Percentiles rank a stretch among this genome's conserved stretches.
phyloP scores from a whole-genome alignment of 495 filamentous ascomycete genomes.

The Baudoinia panamericana region DNA sequence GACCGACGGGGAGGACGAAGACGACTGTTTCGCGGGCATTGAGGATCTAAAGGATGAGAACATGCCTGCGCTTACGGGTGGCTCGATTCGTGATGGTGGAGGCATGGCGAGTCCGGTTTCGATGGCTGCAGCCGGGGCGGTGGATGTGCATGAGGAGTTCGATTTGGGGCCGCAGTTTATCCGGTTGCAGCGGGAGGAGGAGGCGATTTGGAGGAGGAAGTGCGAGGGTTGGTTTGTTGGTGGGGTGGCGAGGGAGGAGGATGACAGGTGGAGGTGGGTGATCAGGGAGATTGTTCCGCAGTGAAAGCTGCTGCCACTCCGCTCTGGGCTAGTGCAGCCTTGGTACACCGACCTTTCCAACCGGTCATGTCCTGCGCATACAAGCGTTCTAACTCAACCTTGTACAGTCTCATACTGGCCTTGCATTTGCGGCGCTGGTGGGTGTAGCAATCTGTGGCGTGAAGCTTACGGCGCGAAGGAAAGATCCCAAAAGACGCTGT shows the following conservation, averaged over 20 bases:
- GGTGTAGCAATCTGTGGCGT: too few species aligned
- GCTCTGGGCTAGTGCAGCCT: too few species aligned
- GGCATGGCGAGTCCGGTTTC: constrained; percentile 11
- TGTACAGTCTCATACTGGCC: too few species aligned
- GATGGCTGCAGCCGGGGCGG: constrained; percentile 13
- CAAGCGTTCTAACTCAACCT: too few species aligned
- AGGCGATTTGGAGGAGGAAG: constrained; percentile 76
- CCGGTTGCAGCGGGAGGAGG: constrained; percentile 73
- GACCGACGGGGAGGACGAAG: constrained; percentile 40
- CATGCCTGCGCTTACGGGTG: constrained; percentile 28
- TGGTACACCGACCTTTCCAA: too few species aligned
- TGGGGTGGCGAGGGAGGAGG: constrained; percentile 31
- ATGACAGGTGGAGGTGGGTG: constrained; percentile 41
- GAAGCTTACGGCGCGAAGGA: too few species aligned
- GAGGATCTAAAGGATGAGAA: constrained; percentile 52
- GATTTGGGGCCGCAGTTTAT: constrained; percentile 95
- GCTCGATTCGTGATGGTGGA: constrained; percentile 34
- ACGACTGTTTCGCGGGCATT: constrained; percentile 69
- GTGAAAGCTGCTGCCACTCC: too few species aligned
- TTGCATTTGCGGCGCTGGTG: too few species aligned
- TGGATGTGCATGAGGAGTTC: constrained; percentile 60
- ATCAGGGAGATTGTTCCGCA: constrained; percentile 17
- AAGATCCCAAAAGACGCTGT: too few species aligned
- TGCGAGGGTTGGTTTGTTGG: constrained; percentile 60
- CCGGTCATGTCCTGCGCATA: too few species aligned